A percentile compares a stretch with the other conserved stretches of the same genome.
phyloP scores from a whole-genome alignment of 2,329 filamentous ascomycete species.

The Zasmidium citrigriseum region DNA sequence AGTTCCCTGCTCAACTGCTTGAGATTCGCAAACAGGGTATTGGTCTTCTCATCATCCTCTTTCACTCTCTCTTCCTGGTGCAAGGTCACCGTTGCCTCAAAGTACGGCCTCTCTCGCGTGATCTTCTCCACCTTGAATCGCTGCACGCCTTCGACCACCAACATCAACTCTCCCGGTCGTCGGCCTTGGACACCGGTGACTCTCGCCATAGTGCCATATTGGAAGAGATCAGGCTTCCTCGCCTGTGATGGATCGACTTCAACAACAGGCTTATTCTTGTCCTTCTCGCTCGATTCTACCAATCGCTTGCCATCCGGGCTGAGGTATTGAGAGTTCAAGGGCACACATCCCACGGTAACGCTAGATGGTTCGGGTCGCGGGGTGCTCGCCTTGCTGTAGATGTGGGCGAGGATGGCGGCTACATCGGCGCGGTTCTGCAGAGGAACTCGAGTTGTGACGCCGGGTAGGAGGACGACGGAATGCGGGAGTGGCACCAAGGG shows the following conservation, averaged over 20 bases:
- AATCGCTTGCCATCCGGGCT: slow-evolving; percentile 74
- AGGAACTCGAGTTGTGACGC: slow-evolving; percentile 79
- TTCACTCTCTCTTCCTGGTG: slow-evolving; percentile 60
- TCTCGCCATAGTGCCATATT: slow-evolving; percentile 70
- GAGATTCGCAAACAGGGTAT: slow-evolving; percentile 74
- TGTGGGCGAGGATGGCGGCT: slow-evolving; percentile 78
- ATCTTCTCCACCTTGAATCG: slow-evolving; percentile 75
- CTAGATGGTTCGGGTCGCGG: slow-evolving; percentile 63
- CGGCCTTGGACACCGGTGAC: slow-evolving; percentile 52
- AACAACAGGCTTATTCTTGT: slow-evolving; percentile 54
- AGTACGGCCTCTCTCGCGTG: slow-evolving; percentile 77
- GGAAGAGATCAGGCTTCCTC: slow-evolving; percentile 67
- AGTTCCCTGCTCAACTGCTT: slow-evolving; percentile 86
- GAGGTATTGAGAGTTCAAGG: slow-evolving; percentile 74
- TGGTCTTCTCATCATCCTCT: slow-evolving; percentile 58
- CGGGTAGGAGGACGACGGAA: slow-evolving; percentile 80
- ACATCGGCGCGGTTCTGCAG: slow-evolving; percentile 85
- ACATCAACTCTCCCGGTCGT: slow-evolving; percentile 63
- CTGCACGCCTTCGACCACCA: slow-evolving; percentile 83
- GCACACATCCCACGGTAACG: slow-evolving; percentile 84
- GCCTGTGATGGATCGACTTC: slow-evolving; percentile 52
- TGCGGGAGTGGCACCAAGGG: slow-evolving; percentile 82
- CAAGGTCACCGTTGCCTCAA: slow-evolving; percentile 76
- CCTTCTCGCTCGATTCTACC: slow-evolving; percentile 64
- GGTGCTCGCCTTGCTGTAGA: slow-evolving; percentile 74